phyloP scores from a whole-genome alignment of 805 yeast species.

The Hanseniaspora mollemarum region DNA sequence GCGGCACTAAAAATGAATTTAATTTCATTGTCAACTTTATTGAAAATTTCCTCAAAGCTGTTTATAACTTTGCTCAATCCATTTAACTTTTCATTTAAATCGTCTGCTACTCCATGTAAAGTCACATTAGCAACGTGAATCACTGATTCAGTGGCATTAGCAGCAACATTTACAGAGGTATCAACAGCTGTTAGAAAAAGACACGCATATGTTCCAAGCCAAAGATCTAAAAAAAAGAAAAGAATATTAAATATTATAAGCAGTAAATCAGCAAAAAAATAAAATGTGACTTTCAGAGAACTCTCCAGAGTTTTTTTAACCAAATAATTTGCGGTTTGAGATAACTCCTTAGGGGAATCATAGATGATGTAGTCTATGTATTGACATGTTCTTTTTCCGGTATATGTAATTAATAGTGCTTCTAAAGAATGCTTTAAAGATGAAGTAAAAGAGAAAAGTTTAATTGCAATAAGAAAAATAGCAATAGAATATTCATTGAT shows the following conservation, averaged over 20 bases:
- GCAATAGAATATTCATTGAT: conserved; percentile 53
- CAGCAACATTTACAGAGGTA: conserved; percentile 60
- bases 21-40: conserved; percentile 41
- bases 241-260: conserved; percentile 50
- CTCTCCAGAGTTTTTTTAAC: conserved; percentile 39
- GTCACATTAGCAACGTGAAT: conserved; percentile 53
- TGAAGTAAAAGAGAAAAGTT: conserved; percentile 45
- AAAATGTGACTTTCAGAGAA: conserved; percentile 38
- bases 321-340: conserved; percentile 43
- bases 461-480: conserved; percentile 44
- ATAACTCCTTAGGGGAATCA: conserved; percentile 47
- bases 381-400: conserved; percentile 35
- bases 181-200: conserved; percentile 61
- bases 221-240: conserved; percentile 55
- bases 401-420: conserved; percentile 32
- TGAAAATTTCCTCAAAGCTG: conserved; percentile 43
- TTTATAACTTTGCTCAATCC: conserved; percentile 51
- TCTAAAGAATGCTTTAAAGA: conserved; percentile 37
- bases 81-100: conserved; percentile 53
- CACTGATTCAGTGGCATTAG: conserved; percentile 58
- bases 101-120: conserved; percentile 42
- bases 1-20: conserved; percentile 46
- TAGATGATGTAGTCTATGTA: conserved; percentile 27
- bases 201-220: conserved; percentile 81
- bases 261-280: conserved; percentile 37